Evolutionary conservation across 208 protist genomes (phyloP).

Genomic region (Leishmania gerbilli): DNA sequence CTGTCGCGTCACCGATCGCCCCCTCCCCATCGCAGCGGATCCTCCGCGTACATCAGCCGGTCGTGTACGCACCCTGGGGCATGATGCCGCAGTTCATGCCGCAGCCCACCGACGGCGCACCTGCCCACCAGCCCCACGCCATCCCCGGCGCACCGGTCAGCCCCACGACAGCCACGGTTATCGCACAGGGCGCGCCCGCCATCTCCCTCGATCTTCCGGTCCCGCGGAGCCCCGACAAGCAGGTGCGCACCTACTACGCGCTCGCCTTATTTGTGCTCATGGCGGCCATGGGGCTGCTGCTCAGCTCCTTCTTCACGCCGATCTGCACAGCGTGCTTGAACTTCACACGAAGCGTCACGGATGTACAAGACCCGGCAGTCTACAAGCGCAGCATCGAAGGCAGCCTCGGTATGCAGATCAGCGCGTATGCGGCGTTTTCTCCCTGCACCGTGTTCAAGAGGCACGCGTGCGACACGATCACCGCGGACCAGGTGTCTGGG

Average conservation of each 20-base stretch:
- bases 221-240: neutral
- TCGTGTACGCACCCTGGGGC: constrained; percentile 16
- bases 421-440: neutral
- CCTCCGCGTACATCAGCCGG: neutral
- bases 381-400: neutral
- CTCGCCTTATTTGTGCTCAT: constrained; percentile 7
- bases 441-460: constrained; percentile 17
- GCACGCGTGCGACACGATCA: constrained; percentile 14
- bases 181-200: constrained; percentile 2
- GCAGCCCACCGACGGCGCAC: neutral
- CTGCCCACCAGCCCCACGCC: neutral
- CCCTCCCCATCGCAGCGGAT: neutral
- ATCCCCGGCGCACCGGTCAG: neutral
- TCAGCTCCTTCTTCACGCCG: constrained; percentile 8
- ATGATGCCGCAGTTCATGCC: neutral
- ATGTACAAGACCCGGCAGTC: neutral
- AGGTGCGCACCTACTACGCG: constrained; percentile 12
- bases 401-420: neutral
- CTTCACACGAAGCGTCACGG: constrained; percentile 3
- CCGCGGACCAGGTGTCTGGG: neutral
- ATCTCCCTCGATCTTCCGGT: constrained; percentile 16
- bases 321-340: neutral
- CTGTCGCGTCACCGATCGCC: neutral
- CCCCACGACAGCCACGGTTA: neutral
- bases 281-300: neutral